Evolutionary conservation across 176 grass and related monocot genomes (phyloP).

Genomic region (Pharus latifolius): DNA sequence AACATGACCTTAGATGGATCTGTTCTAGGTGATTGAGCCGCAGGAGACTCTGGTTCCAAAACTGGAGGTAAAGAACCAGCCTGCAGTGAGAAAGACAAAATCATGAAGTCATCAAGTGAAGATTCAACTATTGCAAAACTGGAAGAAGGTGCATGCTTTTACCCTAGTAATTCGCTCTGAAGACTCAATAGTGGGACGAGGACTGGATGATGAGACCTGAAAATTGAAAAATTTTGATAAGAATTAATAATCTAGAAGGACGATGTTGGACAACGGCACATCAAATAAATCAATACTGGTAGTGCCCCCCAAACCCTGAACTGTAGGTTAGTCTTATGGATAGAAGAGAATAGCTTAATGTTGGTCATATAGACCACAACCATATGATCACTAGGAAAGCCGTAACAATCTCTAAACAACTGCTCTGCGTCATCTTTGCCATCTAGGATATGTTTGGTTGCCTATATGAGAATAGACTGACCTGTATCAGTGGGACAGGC

Average conservation of each 20-base stretch:
- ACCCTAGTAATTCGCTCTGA: conserved; percentile 36
- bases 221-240: background rate
- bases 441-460: too few relatives aligned
- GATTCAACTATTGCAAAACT: background rate
- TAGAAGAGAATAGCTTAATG: background rate
- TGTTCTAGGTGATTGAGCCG: conserved; percentile 18
- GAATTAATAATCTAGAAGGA: background rate
- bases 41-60: conserved; percentile 20
- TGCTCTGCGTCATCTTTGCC: background rate
- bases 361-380: background rate
- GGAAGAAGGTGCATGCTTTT: background rate
- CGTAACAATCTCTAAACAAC: background rate
- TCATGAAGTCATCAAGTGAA: background rate
- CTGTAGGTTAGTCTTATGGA: background rate
- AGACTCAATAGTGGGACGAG: conserved; percentile 37
- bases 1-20: conserved; percentile 28
- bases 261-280: background rate
- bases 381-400: background rate
- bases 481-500: too few relatives aligned
- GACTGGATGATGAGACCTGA: conserved; percentile 33
- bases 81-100: conserved; percentile 16
- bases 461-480: too few relatives aligned
- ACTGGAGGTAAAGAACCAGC: conserved; percentile 21
- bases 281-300: background rate
- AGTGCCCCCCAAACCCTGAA: background rate